These are phyloP conservation scores for Calocera cornea DNA, from an alignment of 768 basidiomycete species.

Conservation along the genomic window DNA sequence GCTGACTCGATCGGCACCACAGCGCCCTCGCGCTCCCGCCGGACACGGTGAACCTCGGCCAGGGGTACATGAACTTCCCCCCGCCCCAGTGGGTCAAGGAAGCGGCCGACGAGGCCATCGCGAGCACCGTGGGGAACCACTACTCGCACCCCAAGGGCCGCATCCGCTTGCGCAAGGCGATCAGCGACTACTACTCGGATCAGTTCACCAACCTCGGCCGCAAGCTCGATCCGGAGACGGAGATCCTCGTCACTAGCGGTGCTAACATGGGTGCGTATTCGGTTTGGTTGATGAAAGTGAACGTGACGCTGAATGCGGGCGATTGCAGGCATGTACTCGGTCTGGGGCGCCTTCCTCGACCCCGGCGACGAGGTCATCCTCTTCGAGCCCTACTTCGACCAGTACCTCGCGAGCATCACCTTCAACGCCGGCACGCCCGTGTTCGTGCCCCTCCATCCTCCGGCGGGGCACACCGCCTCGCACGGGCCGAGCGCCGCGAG, in stretches of 20 bases:
- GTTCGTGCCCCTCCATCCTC: slow-evolving; percentile 90
- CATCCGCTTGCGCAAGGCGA: slow-evolving; percentile 72
- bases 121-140: slow-evolving; percentile 53
- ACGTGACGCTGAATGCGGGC: not conserved
- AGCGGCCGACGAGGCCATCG: slow-evolving; percentile 57
- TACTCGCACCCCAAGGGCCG: slow-evolving; percentile 88
- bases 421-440: slow-evolving; percentile 91
- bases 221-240: slow-evolving; percentile 65
- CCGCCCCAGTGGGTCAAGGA: slow-evolving; percentile 69
- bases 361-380: slow-evolving; percentile 94
- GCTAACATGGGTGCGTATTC: slow-evolving; percentile 73
- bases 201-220: slow-evolving; percentile 40
- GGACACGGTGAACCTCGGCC: slow-evolving; percentile 93
- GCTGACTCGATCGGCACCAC: slow-evolving; percentile 40
- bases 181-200: slow-evolving; percentile 65
- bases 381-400: slow-evolving; percentile 97
- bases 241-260: slow-evolving; percentile 90
- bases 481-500: slow-evolving; percentile 34
- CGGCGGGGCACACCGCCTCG: slow-evolving; percentile 34
- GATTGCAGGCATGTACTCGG: slow-evolving; percentile 72
- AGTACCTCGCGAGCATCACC: slow-evolving; percentile 81
- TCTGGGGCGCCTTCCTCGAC: slow-evolving; percentile 83
- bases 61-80: slow-evolving; percentile 85
- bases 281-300: not conserved
- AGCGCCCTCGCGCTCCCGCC: slow-evolving; percentile 78